phyloP scores from a whole-genome alignment of 169 alveolate species.

The Plasmodium coatneyi region DNA sequence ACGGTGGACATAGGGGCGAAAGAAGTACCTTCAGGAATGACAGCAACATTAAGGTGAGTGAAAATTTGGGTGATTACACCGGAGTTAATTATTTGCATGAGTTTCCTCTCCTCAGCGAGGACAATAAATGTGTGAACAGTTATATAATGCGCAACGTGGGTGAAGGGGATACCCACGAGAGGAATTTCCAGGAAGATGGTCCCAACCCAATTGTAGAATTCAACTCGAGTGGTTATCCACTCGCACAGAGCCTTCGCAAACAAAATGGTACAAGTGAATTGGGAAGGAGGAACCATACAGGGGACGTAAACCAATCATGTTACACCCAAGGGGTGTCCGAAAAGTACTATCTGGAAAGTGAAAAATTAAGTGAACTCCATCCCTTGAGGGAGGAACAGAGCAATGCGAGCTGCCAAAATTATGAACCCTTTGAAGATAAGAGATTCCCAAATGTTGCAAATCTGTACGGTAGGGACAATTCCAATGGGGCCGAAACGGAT shows the following conservation, averaged over 20 bases:
- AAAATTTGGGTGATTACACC: background rate
- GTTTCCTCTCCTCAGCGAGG: background rate
- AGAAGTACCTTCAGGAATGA: slow-evolving; percentile 1
- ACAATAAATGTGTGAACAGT: background rate
- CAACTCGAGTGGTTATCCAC: background rate
- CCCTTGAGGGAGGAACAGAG: background rate
- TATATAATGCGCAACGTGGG: background rate
- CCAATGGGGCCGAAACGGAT: background rate
- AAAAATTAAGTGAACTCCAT: background rate
- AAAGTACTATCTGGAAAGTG: background rate
- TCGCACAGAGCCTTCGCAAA: background rate
- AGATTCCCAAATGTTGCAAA: background rate
- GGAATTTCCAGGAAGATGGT: background rate
- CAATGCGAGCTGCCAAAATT: background rate
- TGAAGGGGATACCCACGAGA: background rate
- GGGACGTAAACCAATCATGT: background rate
- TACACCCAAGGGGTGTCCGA: background rate
- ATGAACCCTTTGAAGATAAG: background rate
- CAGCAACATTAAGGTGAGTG: background rate
- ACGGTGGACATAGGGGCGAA: background rate
- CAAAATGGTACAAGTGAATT: background rate
- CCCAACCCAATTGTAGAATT: background rate
- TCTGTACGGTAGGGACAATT: background rate
- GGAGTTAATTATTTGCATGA: background rate
- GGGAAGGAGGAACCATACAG: background rate